These are phyloP conservation scores for Saccharomycopsis phalli DNA, from an alignment of 1,139 yeast genomes.

Conservation along the genomic window DNA sequence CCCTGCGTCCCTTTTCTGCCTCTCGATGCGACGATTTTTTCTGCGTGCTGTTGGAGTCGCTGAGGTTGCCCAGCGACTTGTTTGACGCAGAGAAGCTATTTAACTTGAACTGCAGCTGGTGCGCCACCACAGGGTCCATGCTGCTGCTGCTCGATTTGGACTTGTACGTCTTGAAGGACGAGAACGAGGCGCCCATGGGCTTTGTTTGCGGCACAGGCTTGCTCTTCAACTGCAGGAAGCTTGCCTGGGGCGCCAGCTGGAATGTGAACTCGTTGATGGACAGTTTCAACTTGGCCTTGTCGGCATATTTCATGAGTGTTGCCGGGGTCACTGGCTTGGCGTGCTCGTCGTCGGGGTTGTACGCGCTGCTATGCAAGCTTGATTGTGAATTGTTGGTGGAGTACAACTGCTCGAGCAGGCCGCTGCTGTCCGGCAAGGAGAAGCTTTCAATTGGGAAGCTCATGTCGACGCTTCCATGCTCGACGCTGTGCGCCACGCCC, in stretches of 20 bases:
- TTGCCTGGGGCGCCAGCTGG: constrained; percentile 8
- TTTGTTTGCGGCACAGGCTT: not conserved
- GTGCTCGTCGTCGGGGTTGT: not conserved
- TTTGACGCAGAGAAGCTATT: not conserved
- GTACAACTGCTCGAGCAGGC: constrained; percentile 4
- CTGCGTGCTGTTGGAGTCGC: constrained; percentile 25
- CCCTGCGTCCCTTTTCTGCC: constrained; percentile 94
- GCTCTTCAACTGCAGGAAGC: not conserved
- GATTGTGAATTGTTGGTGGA: constrained; percentile 10
- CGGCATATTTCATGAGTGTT: constrained; percentile 33
- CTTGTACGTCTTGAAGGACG: constrained; percentile 19
- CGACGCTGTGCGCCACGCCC: not conserved
- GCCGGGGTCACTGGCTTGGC: constrained; percentile 32
- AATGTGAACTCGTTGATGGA: constrained; percentile 17
- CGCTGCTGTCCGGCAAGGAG: not conserved
- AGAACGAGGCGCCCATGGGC: constrained; percentile 11
- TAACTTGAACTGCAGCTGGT: constrained; percentile 20
- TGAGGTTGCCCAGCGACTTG: not conserved
- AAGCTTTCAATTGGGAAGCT: constrained; percentile 12
- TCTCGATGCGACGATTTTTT: constrained; percentile 80
- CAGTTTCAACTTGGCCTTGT: constrained; percentile 4
- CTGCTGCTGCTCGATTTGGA: constrained; percentile 10
- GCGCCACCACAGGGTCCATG: constrained; percentile 17
- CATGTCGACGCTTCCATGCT: constrained; percentile 2
- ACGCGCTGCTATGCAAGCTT: constrained; percentile 20